Percentiles rank a stretch among this genome's conserved stretches.
phyloP scores from a whole-genome alignment of 1,284 basidiomycete species.

The Tetrapyrgos nigripes region DNA sequence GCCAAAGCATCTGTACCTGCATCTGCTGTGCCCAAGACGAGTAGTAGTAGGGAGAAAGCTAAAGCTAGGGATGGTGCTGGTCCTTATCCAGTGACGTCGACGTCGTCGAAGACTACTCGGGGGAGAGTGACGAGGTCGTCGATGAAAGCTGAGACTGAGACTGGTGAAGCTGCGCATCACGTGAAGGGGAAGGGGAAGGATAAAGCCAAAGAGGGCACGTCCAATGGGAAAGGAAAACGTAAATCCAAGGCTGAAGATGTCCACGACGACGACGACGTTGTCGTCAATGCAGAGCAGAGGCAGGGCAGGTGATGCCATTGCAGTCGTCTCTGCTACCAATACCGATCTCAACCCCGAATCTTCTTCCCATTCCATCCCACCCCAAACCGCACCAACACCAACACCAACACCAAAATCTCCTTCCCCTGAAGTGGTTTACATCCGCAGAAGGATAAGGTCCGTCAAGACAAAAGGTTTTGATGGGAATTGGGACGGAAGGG shows the following conservation, averaged over 20 bases:
- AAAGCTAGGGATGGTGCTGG: neutral
- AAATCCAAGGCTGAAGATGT: neutral
- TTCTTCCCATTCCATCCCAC: no score
- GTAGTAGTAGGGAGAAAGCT: neutral
- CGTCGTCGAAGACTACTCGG: neutral
- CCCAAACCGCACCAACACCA: no score
- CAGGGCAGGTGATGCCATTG: no score
- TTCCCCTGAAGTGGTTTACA: no score
- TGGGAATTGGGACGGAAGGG: neutral
- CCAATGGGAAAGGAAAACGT: no score
- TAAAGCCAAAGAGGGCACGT: no score
- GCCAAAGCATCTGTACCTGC: no score
- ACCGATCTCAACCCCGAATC: neutral
- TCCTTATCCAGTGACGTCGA: neutral
- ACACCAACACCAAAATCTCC: no score
- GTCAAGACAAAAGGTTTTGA: neutral
- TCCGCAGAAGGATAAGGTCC: neutral
- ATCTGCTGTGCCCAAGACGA: neutral
- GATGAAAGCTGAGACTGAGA: neutral
- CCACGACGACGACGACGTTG: neutral
- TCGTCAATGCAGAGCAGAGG: neutral
- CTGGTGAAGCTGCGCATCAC: no score
- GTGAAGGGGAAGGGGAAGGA: no score
- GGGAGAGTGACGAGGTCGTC: neutral
- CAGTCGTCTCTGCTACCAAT: no score